Evolutionary conservation across 306 rosid species (phyloP).

Genomic region (Trifolium subterraneum): DNA sequence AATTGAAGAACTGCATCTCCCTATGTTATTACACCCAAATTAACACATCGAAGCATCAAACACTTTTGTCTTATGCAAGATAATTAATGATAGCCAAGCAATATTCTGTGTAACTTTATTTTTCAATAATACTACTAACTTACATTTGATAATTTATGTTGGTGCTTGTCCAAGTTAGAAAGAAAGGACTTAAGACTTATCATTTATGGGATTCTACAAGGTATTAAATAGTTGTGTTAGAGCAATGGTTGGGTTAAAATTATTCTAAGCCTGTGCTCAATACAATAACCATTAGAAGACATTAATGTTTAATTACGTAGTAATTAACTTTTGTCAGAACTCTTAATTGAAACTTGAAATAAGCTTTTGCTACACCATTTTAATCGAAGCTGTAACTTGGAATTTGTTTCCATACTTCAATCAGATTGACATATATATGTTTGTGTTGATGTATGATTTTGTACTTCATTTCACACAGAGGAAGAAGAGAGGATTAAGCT

Average conservation of each 20-base stretch:
- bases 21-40: slow-evolving; percentile 19
- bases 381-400: neutral
- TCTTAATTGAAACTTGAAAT: slow-evolving; percentile 11
- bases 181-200: neutral
- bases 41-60: neutral
- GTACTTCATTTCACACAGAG: slow-evolving; percentile 51
- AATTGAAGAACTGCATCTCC: slow-evolving; percentile 18
- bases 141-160: slow-evolving; percentile 1
- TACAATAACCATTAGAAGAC: neutral
- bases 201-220: slow-evolving; percentile 4
- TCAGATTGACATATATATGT: neutral
- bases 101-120: neutral
- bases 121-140: slow-evolving; percentile 3
- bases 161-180: neutral
- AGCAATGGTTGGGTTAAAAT: slow-evolving; percentile 27
- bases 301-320: neutral
- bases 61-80: neutral
- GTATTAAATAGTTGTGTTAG: neutral
- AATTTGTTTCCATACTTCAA: slow-evolving; percentile 21
- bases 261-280: slow-evolving; percentile 10
- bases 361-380: slow-evolving; percentile 22
- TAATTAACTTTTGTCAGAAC: neutral
- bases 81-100: neutral
- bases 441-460: slow-evolving; percentile 33
- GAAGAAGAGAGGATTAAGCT: slow-evolving; percentile 80